Evolutionary conservation across 2,329 filamentous ascomycete species (phyloP).

Genomic region (Aspergillus terreus): DNA sequence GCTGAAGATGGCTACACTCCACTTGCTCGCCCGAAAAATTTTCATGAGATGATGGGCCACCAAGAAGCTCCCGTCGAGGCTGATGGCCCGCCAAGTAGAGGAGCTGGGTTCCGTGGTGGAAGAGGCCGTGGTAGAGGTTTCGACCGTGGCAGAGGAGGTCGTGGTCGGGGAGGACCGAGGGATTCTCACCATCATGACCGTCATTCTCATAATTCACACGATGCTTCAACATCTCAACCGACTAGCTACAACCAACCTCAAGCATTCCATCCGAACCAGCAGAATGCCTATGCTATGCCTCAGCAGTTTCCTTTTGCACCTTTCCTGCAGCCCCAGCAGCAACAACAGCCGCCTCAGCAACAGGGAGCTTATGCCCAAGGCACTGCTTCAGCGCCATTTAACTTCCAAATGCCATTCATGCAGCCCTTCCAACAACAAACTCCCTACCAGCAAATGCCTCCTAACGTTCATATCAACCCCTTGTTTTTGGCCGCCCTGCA

Average conservation of each 20-base stretch:
- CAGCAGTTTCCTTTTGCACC: conserved; percentile 27
- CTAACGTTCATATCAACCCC: conserved; percentile 55
- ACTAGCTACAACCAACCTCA: conserved; percentile 18
- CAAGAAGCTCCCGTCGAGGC: conserved; percentile 36
- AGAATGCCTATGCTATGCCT: conserved; percentile 22
- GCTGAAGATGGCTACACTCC: conserved; percentile 61
- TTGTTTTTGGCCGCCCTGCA: conserved; percentile 52
- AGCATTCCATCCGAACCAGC: conserved; percentile 22
- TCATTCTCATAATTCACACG: conserved; percentile 23
- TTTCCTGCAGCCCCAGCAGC: conserved; percentile 12
- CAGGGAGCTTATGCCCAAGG: conserved; percentile 25
- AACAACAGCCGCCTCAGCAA: conserved; percentile 36
- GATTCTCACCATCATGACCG: conserved; percentile 26
- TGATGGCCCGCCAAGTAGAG: conserved; percentile 25
- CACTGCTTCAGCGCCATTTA: conserved; percentile 27
- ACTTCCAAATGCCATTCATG: conserved; percentile 39
- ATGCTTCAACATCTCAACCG: conserved; percentile 15
- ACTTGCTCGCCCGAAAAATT: conserved; percentile 63
- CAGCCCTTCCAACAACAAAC: conserved; percentile 43
- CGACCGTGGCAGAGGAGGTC: conserved; percentile 36
- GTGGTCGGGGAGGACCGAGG: conserved; percentile 33
- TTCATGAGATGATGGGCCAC: conserved; percentile 48
- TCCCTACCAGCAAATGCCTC: conserved; percentile 36
- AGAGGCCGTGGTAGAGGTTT: conserved; percentile 46
- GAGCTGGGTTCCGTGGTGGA: conserved; percentile 41